A percentile compares a stretch with the other conserved stretches of the same genome.
Conservation (phyloP, 768 basidiomycete species). For the Hemileccinum impolitum region DNA sequence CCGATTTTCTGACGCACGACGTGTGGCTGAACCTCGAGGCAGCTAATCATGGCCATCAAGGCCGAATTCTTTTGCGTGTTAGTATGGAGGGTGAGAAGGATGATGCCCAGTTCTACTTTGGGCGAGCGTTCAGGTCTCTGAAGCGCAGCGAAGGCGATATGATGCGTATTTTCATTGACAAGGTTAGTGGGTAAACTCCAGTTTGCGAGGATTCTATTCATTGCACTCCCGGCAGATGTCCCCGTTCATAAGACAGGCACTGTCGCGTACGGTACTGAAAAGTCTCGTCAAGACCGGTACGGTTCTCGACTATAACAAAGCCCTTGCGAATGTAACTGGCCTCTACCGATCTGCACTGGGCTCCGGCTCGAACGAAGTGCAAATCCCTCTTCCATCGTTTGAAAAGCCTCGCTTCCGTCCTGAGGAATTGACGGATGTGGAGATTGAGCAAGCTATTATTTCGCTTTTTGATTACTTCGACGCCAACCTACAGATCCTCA, state of each 20-base stretch:
- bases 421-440: constrained; percentile 84
- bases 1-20: constrained; percentile 88
- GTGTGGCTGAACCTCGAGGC: constrained; percentile 90
- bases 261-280: constrained; percentile 76
- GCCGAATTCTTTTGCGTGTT: constrained; percentile 80
- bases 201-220: neutral
- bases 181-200: constrained; percentile 46
- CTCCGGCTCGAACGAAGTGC: constrained; percentile 61
- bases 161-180: constrained; percentile 95
- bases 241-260: constrained; percentile 83
- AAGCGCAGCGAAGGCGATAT: constrained; percentile 95
- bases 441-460: constrained; percentile 90
- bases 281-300: constrained; percentile 63
- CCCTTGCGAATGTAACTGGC: constrained; percentile 77
- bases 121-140: constrained; percentile 88
- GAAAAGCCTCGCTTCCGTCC: constrained; percentile 79
- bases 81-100: constrained; percentile 99
- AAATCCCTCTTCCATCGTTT: constrained; percentile 66
- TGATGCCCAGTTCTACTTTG: constrained; percentile 96
- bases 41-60: constrained; percentile 40
- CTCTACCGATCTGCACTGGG: constrained; percentile 79
- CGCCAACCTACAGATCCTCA: constrained; percentile 85
- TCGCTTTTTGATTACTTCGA: constrained; percentile 97
- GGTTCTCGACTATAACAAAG: constrained; percentile 85
- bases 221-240: constrained; percentile 63